Conservation (phyloP, 768 basidiomycete genomes). For the Rhodotorula paludigena region DNA sequence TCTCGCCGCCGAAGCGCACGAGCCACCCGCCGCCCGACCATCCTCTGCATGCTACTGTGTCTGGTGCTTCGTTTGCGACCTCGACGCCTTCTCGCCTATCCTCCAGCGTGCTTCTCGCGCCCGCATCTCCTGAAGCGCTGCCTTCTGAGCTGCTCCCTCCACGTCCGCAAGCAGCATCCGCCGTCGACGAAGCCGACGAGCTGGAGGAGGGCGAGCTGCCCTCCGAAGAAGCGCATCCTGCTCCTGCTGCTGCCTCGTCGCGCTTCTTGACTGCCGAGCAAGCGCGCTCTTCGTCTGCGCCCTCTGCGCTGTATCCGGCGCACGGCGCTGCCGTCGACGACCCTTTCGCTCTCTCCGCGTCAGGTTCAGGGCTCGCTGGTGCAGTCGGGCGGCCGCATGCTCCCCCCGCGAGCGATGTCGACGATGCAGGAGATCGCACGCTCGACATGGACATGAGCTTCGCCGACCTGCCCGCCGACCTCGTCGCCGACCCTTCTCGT, state of each 20-base stretch:
- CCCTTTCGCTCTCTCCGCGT: neutral
- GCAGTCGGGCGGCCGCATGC: too few species aligned
- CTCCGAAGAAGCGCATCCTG: neutral
- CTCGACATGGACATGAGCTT: slow-evolving; percentile 21
- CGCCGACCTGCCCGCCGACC: slow-evolving; percentile 1
- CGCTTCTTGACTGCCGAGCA: too few species aligned
- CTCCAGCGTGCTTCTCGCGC: neutral
- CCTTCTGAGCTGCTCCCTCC: neutral
- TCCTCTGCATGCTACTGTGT: too few species aligned
- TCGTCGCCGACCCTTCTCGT: neutral
- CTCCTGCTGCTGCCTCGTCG: neutral
- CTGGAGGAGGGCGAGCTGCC: slow-evolving; percentile 24
- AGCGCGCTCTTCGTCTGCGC: too few species aligned
- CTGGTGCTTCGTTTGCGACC: neutral
- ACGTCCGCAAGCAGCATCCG: neutral
- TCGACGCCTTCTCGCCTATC: neutral
- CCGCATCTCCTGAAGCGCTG: neutral
- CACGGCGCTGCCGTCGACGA: neutral
- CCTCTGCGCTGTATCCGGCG: neutral
- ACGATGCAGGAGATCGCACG: neutral
- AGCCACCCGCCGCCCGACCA: neutral
- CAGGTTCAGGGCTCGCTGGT: too few species aligned
- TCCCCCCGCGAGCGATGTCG: neutral
- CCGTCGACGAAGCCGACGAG: neutral
- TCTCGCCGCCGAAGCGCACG: neutral